Percentiles rank a stretch among this genome's conserved stretches.
phyloP scores from a whole-genome alignment of 345 rosid genomes.

The Raphanus sativus region DNA sequence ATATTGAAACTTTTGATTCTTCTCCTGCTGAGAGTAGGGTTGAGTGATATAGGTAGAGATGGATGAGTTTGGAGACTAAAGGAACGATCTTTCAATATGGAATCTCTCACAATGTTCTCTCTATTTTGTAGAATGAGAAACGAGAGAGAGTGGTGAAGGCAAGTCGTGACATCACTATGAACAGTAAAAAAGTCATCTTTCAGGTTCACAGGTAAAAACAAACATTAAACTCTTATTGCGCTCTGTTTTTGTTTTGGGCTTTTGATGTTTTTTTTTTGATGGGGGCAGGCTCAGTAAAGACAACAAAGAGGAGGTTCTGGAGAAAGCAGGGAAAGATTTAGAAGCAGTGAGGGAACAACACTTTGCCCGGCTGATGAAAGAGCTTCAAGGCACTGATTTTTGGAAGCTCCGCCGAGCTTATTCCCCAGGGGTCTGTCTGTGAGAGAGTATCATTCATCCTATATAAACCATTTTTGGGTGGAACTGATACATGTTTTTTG shows the following conservation, averaged over 20 bases:
- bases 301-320: slow-evolving; percentile 74
- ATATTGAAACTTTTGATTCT: background rate
- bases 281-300: slow-evolving; percentile 60
- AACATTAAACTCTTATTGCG: background rate
- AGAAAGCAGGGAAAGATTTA: slow-evolving; percentile 84
- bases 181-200: slow-evolving; percentile 94
- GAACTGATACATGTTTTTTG: background rate
- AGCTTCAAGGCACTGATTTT: slow-evolving; percentile 81
- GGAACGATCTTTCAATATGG: background rate
- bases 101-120: background rate
- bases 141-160: slow-evolving; percentile 93
- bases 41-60: background rate
- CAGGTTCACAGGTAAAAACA: slow-evolving; percentile 87
- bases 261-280: background rate
- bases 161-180: slow-evolving; percentile 88
- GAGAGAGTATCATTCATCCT: background rate
- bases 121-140: slow-evolving; percentile 68
- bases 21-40: background rate
- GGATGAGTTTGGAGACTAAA: background rate
- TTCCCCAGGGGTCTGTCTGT: slow-evolving; percentile 84
- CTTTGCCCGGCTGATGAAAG: slow-evolving; percentile 67
- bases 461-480: background rate
- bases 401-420: slow-evolving; percentile 92
- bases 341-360: slow-evolving; percentile 59
- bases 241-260: background rate